Evolutionary conservation across 2,329 filamentous ascomycete genomes (phyloP).

Genomic region (Cryphonectria radicalis): DNA sequence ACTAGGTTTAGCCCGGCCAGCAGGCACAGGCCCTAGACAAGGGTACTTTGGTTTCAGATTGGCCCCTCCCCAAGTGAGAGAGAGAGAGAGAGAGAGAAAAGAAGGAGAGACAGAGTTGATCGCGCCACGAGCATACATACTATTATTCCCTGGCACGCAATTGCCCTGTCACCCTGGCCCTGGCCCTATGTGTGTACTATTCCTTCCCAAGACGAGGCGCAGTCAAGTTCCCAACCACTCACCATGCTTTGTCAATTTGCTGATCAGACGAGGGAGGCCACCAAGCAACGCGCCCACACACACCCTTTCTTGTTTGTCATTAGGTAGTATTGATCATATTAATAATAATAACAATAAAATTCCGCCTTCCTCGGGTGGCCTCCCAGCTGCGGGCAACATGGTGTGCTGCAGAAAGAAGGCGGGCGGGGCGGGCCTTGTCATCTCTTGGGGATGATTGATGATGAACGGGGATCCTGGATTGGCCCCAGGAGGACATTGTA

Average conservation of each 20-base stretch:
- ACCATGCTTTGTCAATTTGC: not conserved
- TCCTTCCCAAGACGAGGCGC: not conserved
- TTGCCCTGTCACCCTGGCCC: not conserved
- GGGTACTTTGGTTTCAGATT: slow-evolving; percentile 13
- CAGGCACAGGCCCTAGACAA: slow-evolving; percentile 6
- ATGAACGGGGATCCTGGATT: not conserved
- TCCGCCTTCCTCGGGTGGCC: not conserved
- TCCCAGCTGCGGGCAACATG: not conserved
- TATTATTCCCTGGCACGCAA: not conserved
- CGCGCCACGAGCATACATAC: not conserved
- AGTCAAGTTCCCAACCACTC: not conserved
- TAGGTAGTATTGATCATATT: not conserved
- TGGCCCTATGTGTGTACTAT: too few species aligned
- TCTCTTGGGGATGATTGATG: not conserved
- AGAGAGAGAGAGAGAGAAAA: not conserved
- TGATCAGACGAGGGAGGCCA: not conserved
- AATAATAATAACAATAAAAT: not conserved
- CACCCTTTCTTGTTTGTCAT: not conserved
- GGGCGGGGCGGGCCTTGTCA: too few species aligned
- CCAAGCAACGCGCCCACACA: not conserved
- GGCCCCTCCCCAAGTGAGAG: not conserved
- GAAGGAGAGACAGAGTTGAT: not conserved
- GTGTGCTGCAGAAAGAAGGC: not conserved
- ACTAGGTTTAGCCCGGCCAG: not conserved
- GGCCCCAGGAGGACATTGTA: too few species aligned